Base-by-base conservation (phyloP, 2,329 filamentous ascomycete genomes). In the Fusarium luffae region DNA sequence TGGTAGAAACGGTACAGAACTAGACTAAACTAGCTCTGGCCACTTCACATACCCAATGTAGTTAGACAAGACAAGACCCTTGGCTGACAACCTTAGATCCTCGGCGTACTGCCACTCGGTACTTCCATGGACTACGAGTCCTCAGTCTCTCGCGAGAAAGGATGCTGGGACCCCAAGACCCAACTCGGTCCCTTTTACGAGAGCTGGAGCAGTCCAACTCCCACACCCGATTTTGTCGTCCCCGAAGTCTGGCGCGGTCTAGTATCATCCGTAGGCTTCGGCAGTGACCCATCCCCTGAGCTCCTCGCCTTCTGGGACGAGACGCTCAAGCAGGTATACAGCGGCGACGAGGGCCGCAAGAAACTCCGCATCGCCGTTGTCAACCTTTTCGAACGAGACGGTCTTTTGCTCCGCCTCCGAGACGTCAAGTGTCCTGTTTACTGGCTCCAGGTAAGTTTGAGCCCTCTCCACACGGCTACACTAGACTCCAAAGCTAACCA, bases 61-160 rank as follows among this genome's bases (percentile, higher is more conserved):
- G 54, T 54, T 32, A 25, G 59, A 46, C 47, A 16, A 21, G 7
- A 23, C 47, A 25, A 13, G 49, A 41, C 30, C 63, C 52, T 51
- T 44, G 48, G 50, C 63, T 69, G 11, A 71, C 37, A 47, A 32
- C 23, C 37, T 47, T 25, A 85, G 83, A 84, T 87, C 40, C 73
- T 80, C 18, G 85, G 85, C 18, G 70, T 86, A 2, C 69, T 87
- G 19, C 79, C 81, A 6, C 77, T 87, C 8, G 85, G 84, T 30
- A 85, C 83, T 7, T 85, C 84, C 0, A 85, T 87, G 83, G 85
- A 87, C 75, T 83, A 79, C 70, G 85, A 87, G 78, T 85, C 85
- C 10, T 70, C 79, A 4, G 78, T 78, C 13, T 82, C 83, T 11
- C 80, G 84, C 4, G 73, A 73, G 25, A 81, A 82, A 44, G 84